Percentiles rank a stretch among this genome's conserved stretches.
These are phyloP conservation scores for Sphagnurus paluster DNA, from an alignment of 1,284 basidiomycete species.

Conservation along the genomic window DNA sequence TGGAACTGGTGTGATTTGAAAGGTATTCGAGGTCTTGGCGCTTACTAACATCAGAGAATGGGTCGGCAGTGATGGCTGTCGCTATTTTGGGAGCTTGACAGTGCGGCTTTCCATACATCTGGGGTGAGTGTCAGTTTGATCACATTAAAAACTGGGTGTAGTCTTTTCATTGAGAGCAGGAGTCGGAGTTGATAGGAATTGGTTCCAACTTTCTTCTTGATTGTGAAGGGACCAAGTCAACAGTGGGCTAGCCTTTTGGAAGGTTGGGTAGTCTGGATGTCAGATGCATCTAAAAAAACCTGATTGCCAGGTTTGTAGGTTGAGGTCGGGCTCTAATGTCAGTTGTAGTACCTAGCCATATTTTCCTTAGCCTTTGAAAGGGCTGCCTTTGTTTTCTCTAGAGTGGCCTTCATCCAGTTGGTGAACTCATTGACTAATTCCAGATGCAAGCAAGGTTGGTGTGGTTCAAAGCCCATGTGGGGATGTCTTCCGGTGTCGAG, in stretches of 20 bases:
- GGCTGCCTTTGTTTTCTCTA: conserved; percentile 25
- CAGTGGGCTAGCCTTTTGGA: conserved; percentile 40
- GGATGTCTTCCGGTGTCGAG: conserved; percentile 37
- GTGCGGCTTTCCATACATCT: too few relatives aligned
- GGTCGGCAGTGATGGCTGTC: too few relatives aligned
- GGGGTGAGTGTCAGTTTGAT: conserved; percentile 27
- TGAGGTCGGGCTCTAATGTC: conserved; percentile 22
- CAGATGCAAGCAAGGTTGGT: background rate
- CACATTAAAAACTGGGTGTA: conserved; percentile 42
- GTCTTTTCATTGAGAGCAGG: conserved; percentile 28
- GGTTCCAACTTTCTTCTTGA: conserved; percentile 24
- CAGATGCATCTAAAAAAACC: conserved; percentile 33
- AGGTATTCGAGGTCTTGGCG: too few relatives aligned
- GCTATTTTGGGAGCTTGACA: too few relatives aligned
- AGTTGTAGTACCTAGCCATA: conserved; percentile 27
- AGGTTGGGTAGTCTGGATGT: conserved; percentile 37
- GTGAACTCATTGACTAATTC: conserved; percentile 21
- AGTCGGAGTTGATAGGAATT: conserved; percentile 30
- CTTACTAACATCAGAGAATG: too few relatives aligned
- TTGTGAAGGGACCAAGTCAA: conserved; percentile 43
- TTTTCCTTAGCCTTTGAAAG: conserved; percentile 26
- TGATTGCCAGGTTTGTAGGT: conserved; percentile 31
- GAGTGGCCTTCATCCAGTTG: background rate
- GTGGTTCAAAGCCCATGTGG: conserved; percentile 24
- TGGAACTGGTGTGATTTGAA: too few relatives aligned